phyloP scores from a whole-genome alignment of 768 basidiomycete species.

The Amyloporia xantha region DNA sequence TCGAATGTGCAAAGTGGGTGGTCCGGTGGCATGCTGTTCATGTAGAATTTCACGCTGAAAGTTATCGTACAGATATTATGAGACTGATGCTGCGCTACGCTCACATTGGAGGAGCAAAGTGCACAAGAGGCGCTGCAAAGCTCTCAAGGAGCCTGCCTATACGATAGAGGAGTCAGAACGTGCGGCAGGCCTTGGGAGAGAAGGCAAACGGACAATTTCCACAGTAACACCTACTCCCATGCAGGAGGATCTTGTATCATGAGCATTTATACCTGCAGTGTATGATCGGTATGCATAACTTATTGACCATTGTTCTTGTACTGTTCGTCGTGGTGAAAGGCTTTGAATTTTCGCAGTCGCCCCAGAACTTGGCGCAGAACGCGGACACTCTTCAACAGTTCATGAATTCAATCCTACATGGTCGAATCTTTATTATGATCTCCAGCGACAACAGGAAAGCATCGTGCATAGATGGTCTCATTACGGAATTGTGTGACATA shows the following conservation, averaged over 20 bases:
- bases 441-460: no score
- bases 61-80: slow-evolving; percentile 54
- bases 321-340: no score
- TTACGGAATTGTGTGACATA: no score
- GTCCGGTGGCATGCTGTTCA: no score
- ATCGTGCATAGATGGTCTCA: no score
- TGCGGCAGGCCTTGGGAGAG: slow-evolving; percentile 81
- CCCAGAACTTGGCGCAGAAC: no score
- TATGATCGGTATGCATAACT: background rate
- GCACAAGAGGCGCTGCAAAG: slow-evolving; percentile 83
- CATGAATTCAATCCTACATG: no score
- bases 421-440: no score
- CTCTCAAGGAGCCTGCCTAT: slow-evolving; percentile 80
- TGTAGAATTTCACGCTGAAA: background rate
- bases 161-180: slow-evolving; percentile 87
- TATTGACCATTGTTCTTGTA: background rate
- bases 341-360: no score
- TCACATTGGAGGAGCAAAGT: slow-evolving; percentile 88
- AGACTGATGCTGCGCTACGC: slow-evolving; percentile 73
- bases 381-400: no score
- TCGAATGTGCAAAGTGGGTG: slow-evolving; percentile 87
- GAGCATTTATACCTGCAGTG: background rate
- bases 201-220: slow-evolving; percentile 34
- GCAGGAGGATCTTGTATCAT: slow-evolving; percentile 7
- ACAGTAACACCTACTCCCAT: slow-evolving; percentile 10